Evolutionary conservation across 2,329 filamentous ascomycete genomes (phyloP), one percentile per base, ranked within the genome.

Genomic region (Scleromitrula shiraiana): DNA sequence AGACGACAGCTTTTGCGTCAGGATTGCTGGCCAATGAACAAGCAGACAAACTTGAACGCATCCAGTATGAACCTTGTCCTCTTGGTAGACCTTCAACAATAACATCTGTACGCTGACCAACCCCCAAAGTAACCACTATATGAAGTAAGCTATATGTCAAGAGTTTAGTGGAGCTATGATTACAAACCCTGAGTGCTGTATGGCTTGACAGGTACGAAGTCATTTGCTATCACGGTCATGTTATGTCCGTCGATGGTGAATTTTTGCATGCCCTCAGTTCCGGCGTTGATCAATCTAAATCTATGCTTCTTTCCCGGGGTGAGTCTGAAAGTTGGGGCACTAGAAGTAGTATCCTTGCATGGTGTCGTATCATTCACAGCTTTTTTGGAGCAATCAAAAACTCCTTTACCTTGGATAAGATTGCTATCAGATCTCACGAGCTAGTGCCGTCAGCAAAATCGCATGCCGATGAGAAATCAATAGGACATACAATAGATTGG

Each of bases 221-320:
- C 71, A 59, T 86, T 86, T 64, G 82, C 82, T 41, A 88, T 70
- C 5, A 74, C 76, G 0, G 81, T 83, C 2, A 78, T 57, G 3
- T 72, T 79, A 45, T 73, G 59, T 1, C 72, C 73, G 43, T 78
- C 71, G 20, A 66, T 67, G 1, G 70, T 59, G 4, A 70, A 60
- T 3, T 74, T 71, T 66, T 77, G 77, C 2, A 60, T 53, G 14
- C 33, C 55, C 26, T 57, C 56, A 8, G 79, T 63, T 56, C 55
- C 73, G 8, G 62, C 64, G 54, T 76, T 76, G 47, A 77, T 64
- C 2, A 77, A 56, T 3, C 74, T 62, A 36, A 77, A 50, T 17
- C 69, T 67, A 51, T 75, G 72, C 2, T 63, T 67, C 14, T 63
- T 66, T 6, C 69, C 70, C 0, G 64, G 50, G 1, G 55, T 59